Evolutionary conservation across 768 basidiomycete genomes (phyloP).

Genomic region (Chiua virens): DNA sequence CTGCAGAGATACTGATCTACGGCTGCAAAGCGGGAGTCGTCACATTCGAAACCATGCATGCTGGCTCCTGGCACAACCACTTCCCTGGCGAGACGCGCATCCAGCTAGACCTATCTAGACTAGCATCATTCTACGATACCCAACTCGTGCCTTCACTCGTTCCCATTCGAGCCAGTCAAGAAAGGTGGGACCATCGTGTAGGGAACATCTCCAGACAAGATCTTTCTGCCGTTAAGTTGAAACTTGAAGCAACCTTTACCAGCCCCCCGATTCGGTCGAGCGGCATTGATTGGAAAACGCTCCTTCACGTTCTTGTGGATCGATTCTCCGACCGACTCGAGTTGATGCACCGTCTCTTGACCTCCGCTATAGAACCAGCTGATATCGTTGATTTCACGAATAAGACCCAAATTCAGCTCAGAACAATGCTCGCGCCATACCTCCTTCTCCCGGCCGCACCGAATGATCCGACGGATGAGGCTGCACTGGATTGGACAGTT

Average conservation of each 20-base stretch:
- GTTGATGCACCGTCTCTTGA: conserved; percentile 37
- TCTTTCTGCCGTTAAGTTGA: not conserved
- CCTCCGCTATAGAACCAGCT: conserved; percentile 13
- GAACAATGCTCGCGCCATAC: conserved; percentile 16
- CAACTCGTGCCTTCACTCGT: conserved; percentile 11
- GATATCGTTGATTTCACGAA: conserved; percentile 5
- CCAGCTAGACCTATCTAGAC: conserved; percentile 16
- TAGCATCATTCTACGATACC: conserved; percentile 24
- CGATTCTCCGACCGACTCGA: conserved; percentile 45
- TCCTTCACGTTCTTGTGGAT: conserved; percentile 39
- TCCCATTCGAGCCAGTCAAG: conserved; percentile 5
- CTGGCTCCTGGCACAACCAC: conserved; percentile 24
- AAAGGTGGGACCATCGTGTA: conserved; percentile 17
- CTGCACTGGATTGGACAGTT: conserved; percentile 7
- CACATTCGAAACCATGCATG: conserved; percentile 3
- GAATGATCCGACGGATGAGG: not conserved
- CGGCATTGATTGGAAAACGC: conserved; percentile 43
- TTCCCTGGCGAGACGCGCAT: conserved; percentile 24
- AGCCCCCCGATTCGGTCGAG: conserved; percentile 14
- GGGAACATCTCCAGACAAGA: conserved; percentile 9
- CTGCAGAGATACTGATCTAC: not conserved
- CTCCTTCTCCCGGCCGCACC: conserved; percentile 1
- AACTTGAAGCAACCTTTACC: conserved; percentile 1
- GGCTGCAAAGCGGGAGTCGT: not conserved
- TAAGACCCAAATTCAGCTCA: conserved; percentile 18